Percentiles rank a stretch among this genome's conserved stretches.
Evolutionary conservation across 2,329 filamentous ascomycete species (phyloP).

Genomic region (Colletotrichum sp.): DNA sequence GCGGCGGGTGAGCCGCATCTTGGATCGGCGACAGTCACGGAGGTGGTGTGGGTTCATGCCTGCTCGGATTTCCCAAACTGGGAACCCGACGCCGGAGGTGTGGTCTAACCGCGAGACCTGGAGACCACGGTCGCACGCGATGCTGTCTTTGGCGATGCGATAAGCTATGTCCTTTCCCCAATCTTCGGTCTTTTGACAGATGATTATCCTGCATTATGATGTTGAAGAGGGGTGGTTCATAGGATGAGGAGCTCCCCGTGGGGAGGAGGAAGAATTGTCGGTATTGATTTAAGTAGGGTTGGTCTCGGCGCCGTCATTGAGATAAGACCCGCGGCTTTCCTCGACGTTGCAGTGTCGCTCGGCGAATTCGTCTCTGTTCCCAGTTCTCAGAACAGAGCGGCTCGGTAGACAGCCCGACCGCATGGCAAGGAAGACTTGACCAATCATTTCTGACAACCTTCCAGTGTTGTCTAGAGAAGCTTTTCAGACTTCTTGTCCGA

Average conservation of each 20-base stretch:
- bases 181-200: not conserved
- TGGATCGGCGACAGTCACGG: not conserved
- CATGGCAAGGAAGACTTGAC: not conserved
- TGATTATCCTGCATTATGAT: not conserved
- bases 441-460: not conserved
- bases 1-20: not conserved
- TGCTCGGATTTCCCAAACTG: not conserved
- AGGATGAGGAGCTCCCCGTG: not conserved
- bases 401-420: not conserved
- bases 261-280: not conserved
- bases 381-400: not conserved
- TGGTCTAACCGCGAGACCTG: not conserved
- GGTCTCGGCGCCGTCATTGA: not conserved
- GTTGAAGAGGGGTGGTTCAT: not conserved
- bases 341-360: rapidly evolving
- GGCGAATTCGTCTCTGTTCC: not conserved
- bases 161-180: not conserved
- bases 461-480: not conserved
- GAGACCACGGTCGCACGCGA: not conserved
- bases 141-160: not conserved
- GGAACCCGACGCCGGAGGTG: not conserved
- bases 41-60: not conserved
- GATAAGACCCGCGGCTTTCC: not conserved
- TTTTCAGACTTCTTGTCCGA: not conserved
- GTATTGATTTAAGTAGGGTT: not conserved